Percentiles rank a stretch among this genome's conserved stretches.
phyloP scores from a whole-genome alignment of 140 eudicot genomes.

The Cichorium intybus region DNA sequence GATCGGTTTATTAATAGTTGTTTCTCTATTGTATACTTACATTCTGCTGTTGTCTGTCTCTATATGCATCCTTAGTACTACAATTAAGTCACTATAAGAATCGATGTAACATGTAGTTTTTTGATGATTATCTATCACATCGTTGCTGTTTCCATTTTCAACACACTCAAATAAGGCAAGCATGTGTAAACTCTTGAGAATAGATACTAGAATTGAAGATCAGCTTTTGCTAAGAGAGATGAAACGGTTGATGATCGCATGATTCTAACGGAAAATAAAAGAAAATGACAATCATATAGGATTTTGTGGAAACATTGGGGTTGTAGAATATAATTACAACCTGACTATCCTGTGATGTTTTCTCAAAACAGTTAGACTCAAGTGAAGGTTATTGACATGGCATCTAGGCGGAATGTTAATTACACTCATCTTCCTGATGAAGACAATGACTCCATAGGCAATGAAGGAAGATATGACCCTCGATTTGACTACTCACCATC shows the following conservation, averaged over 20 bases:
- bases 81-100: not conserved
- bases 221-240: not conserved
- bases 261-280: not conserved
- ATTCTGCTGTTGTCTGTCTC: not conserved
- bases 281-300: not conserved
- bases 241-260: not conserved
- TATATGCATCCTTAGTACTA: not conserved
- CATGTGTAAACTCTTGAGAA: not conserved
- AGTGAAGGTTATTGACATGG: conserved; percentile 23
- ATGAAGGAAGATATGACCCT: conserved; percentile 50
- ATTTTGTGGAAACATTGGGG: no score
- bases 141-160: not conserved
- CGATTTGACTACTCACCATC: conserved; percentile 79
- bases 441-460: conserved; percentile 33
- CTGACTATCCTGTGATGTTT: not conserved
- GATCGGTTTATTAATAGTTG: not conserved
- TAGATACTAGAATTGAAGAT: not conserved
- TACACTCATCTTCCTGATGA: conserved; percentile 43
- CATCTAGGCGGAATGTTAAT: conserved; percentile 47
- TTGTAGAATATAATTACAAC: no score
- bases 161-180: not conserved
- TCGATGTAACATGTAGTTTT: not conserved
- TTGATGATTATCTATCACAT: not conserved
- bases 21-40: not conserved
- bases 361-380: not conserved